Evolutionary conservation across 108 stramenopile genomes (phyloP), one percentile per base, ranked within the genome.

Genomic region (Nannochloropsis salina): DNA sequence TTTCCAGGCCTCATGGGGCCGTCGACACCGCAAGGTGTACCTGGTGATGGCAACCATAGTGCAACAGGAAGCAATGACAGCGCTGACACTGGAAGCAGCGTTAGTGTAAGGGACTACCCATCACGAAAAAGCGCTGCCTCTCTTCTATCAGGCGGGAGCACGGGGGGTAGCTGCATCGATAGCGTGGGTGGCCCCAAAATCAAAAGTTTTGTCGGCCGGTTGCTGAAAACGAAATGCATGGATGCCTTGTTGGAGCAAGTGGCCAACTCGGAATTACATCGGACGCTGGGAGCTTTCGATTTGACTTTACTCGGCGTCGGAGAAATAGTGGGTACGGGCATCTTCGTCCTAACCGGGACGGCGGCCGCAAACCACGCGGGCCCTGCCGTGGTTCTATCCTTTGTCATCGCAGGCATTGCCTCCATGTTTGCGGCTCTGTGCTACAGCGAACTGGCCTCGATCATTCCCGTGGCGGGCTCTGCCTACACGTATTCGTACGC

Each of bases 271-370:
- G 61, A 74, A 4, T 6, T 74, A n/a, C 61, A 74, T 74, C 61
- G 61, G 20, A 74, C 61, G 61, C n/a, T 74, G 61, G 61, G 61
- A 15, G 61, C 61, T 4, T 74, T 15, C 20, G 61, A 74, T n/a
- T n/a, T 74, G 61, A 74, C 61, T n/a, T n/a, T 74, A n/a, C 61
- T 74, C 15, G 61, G 61, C 20, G 61, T 74, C 15, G 61, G 61
- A n/a, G 61, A 74, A n/a, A 74, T 74, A n/a, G 61, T 74, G n/a
- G 61, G 61, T 4, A 74, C 61, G 61, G 61, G 61, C n/a, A 74
- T 74, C 61, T 74, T 74, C 61, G 61, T 74, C 61, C n/a, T 74
- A 2, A 74, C 61, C n/a, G 61, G 61, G 20, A 74, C 61, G 61
- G 61, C 61, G 61, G 61, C 61, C n/a, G 61, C 61, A n/a, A 74